Evolutionary conservation across 177 flowering plant genomes (phyloP).

Genomic region (Vitis hybrid): DNA sequence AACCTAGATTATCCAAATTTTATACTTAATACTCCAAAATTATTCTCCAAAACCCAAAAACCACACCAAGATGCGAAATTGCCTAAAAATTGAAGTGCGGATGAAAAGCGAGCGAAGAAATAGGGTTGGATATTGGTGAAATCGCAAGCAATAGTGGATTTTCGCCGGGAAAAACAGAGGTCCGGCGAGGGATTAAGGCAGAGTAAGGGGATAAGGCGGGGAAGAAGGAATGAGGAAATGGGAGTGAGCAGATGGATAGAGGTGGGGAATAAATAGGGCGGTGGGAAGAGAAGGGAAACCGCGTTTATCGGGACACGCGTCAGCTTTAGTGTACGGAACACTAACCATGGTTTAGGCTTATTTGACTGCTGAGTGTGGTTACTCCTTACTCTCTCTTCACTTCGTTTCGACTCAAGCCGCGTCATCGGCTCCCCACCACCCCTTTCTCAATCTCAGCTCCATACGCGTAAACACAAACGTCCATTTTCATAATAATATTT

Average conservation of each 20-base stretch:
- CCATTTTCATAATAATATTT: too few relatives aligned
- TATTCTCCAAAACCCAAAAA: background rate
- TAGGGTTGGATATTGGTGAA: too few relatives aligned
- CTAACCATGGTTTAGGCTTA: slow-evolving; percentile 8
- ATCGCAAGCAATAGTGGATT: too few relatives aligned
- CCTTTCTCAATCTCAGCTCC: too few relatives aligned
- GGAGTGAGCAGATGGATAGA: background rate
- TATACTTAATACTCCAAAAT: background rate
- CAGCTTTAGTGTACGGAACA: slow-evolving; percentile 17
- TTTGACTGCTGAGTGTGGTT: too few relatives aligned
- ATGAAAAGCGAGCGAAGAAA: background rate
- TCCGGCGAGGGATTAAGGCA: too few relatives aligned
- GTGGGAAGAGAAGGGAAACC: slow-evolving; percentile 34
- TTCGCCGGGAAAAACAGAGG: too few relatives aligned
- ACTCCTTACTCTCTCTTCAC: too few relatives aligned
- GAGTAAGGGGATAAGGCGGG: background rate
- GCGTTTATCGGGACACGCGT: slow-evolving; percentile 58
- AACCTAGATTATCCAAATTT: background rate
- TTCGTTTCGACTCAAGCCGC: too few relatives aligned
- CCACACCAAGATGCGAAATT: background rate
- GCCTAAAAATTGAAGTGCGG: background rate
- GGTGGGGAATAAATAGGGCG: slow-evolving; percentile 24
- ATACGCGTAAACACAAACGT: too few relatives aligned
- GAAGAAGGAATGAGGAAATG: background rate
- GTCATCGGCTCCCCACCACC: too few relatives aligned